A percentile compares a stretch with the other conserved stretches of the same genome.
phyloP scores from a whole-genome alignment of 148 eudicot species.

The Cornus controversa region DNA sequence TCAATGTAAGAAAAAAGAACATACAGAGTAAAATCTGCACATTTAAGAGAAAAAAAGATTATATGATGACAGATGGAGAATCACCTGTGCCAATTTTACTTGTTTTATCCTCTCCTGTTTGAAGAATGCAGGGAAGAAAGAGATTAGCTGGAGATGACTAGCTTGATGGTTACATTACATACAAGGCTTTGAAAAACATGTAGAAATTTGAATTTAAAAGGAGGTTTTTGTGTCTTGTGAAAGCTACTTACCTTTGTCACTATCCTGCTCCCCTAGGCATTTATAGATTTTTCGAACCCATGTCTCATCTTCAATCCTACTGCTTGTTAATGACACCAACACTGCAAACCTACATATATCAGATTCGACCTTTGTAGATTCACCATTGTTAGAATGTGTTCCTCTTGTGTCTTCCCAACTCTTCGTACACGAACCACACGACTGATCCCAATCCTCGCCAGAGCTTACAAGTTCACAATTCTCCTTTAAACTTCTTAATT shows the following conservation, averaged over 20 bases:
- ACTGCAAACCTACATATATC: constrained; percentile 25
- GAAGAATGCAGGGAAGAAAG: not conserved
- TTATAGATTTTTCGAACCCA: constrained; percentile 13
- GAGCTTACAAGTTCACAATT: constrained; percentile 10
- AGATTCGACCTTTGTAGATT: constrained; percentile 1
- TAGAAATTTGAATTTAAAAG: not conserved
- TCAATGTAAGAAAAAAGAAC: not conserved
- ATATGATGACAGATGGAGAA: not conserved
- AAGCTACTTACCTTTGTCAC: not conserved
- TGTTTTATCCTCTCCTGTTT: not conserved
- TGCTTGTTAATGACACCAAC: constrained; percentile 20
- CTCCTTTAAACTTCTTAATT: not conserved
- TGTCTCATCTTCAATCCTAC: constrained; percentile 3
- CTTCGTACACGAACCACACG: constrained; percentile 11
- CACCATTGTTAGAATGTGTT: not conserved
- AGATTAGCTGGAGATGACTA: not conserved
- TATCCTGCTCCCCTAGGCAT: constrained; percentile 12
- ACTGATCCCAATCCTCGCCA: not conserved
- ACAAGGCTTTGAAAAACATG: not conserved
- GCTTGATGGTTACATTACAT: not conserved
- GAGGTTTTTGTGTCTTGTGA: too few relatives aligned
- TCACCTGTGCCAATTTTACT: not conserved
- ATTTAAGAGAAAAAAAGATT: not conserved
- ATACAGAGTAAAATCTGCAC: not conserved
- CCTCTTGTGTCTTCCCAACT: constrained; percentile 21